Evolutionary conservation across 2,329 filamentous ascomycete genomes (phyloP).

Genomic region (Zopfia rhizophila): DNA sequence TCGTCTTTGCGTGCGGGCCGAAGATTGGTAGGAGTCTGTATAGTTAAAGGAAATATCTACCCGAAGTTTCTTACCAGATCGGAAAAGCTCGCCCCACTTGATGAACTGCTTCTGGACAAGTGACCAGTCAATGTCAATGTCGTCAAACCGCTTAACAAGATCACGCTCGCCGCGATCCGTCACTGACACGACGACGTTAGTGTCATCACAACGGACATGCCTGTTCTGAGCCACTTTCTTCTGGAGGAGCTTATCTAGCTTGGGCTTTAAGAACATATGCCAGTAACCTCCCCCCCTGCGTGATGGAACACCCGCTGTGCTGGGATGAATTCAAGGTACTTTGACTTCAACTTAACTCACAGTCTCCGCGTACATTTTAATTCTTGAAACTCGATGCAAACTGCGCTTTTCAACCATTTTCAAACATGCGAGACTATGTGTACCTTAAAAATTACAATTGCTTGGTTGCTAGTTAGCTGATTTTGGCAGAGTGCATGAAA

Average conservation of each 20-base stretch:
- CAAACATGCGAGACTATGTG: too few relatives aligned
- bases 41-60: constrained; percentile 16
- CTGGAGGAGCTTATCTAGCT: constrained; percentile 12
- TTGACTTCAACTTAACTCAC: too few relatives aligned
- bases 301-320: too few relatives aligned
- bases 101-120: constrained; percentile 11
- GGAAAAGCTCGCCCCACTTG: constrained; percentile 8
- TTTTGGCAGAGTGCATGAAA: too few relatives aligned
- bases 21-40: constrained; percentile 6
- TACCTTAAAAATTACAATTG: too few relatives aligned
- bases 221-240: constrained; percentile 16
- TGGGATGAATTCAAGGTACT: too few relatives aligned
- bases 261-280: constrained; percentile 12
- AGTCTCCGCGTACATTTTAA: too few relatives aligned
- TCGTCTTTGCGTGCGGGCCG: constrained; percentile 2
- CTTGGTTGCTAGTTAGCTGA: too few relatives aligned
- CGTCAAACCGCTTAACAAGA: constrained; percentile 12
- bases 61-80: constrained; percentile 11
- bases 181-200: constrained; percentile 14
- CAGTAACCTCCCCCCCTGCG: too few relatives aligned
- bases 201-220: too few relatives aligned
- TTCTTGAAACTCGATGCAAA: too few relatives aligned
- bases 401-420: too few relatives aligned
- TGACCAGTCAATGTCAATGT: constrained; percentile 16
- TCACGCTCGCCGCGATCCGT: constrained; percentile 13